Percentiles rank a stretch among this genome's conserved stretches.
Conservation (phyloP, 192 early-diverging fungal genomes). For the Coemansia sp. region DNA sequence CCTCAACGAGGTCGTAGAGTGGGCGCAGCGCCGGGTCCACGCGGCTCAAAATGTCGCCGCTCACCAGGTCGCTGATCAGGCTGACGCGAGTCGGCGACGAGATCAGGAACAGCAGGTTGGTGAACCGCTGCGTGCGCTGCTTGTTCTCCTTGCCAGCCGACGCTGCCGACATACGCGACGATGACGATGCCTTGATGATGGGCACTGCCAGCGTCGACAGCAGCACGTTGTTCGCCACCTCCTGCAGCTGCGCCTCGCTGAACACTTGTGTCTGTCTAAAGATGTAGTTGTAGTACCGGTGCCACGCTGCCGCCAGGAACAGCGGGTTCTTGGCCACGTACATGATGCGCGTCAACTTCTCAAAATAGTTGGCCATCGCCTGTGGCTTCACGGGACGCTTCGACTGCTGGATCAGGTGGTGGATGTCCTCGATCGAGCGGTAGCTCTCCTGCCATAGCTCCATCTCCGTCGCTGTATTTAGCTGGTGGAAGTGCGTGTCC, state of each 20-base stretch:
- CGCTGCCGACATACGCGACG: constrained; percentile 66
- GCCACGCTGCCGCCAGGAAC: constrained; percentile 97
- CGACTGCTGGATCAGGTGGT: constrained; percentile 83
- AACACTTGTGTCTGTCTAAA: constrained; percentile 76
- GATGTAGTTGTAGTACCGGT: constrained; percentile 80
- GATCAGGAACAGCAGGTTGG: constrained; percentile 81
- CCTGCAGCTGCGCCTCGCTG: constrained; percentile 79
- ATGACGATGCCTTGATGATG: constrained; percentile 83
- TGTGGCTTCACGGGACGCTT: constrained; percentile 90
- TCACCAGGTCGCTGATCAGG: constrained; percentile 86
- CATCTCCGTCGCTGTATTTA: constrained; percentile 92
- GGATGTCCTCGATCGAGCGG: constrained; percentile 95
- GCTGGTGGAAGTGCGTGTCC: constrained; percentile 93
- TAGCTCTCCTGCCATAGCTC: constrained; percentile 99
- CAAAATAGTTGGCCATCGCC: constrained; percentile 99
- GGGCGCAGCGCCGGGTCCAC: constrained; percentile 87
- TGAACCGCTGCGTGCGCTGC: constrained; percentile 73
- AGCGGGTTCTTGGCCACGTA: constrained; percentile 95
- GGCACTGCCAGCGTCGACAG: constrained; percentile 95
- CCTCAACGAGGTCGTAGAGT: constrained; percentile 94
- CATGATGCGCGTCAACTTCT: constrained; percentile 95
- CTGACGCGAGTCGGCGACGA: constrained; percentile 82
- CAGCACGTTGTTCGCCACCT: constrained; percentile 88
- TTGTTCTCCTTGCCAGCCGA: constrained; percentile 73
- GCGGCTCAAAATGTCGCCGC: constrained; percentile 79